These are phyloP conservation scores for Boletellus emodensis DNA, from an alignment of 768 basidiomycete genomes.

Conservation along the genomic window DNA sequence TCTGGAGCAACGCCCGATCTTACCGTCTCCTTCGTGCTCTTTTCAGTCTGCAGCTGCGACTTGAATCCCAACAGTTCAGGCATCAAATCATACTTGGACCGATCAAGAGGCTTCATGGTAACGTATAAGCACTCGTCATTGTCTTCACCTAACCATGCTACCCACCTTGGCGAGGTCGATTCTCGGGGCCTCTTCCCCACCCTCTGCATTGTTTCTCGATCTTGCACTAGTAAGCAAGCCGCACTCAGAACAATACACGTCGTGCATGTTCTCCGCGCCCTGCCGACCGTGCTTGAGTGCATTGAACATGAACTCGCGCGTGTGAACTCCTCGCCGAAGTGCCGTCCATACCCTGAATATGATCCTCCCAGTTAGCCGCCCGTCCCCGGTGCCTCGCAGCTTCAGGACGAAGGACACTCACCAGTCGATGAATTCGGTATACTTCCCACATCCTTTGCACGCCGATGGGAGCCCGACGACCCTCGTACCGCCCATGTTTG, in stretches of 20 bases:
- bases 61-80: conserved; percentile 8
- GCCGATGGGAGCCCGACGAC: conserved; percentile 7
- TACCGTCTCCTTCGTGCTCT: background rate
- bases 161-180: conserved; percentile 7
- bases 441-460: conserved; percentile 13
- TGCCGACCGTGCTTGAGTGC: conserved; percentile 10
- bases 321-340: conserved; percentile 15
- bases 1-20: background rate
- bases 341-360: conserved; percentile 14
- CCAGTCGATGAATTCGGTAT: conserved; percentile 16
- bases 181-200: conserved; percentile 11
- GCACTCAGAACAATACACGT: conserved; percentile 19
- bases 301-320: conserved; percentile 17
- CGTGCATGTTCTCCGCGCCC: conserved; percentile 17
- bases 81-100: conserved; percentile 11
- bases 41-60: background rate
- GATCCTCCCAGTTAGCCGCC: background rate
- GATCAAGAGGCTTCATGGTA: conserved; percentile 8
- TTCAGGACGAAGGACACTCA: background rate
- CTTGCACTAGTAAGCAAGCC: conserved; percentile 9
- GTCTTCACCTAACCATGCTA: background rate
- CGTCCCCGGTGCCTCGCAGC: background rate
- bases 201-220: conserved; percentile 14
- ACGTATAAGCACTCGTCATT: background rate
- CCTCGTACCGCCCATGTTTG: conserved; percentile 12